Evolutionary conservation across 352 stramenopile genomes (phyloP).

Genomic region (Paralagenidium karlingii): DNA sequence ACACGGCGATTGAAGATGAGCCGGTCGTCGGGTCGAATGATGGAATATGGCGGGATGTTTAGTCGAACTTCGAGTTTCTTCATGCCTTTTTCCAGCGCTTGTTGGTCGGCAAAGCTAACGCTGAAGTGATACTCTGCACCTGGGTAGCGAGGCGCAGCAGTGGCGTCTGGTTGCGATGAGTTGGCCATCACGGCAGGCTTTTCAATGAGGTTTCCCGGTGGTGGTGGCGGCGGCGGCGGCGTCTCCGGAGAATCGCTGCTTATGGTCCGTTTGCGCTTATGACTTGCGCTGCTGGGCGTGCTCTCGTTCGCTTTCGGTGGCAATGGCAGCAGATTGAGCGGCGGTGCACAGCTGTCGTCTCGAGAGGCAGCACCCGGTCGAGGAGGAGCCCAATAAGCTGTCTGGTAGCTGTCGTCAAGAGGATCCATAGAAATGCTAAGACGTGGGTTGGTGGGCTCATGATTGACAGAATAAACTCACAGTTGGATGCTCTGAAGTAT

Average conservation of each 20-base stretch:
- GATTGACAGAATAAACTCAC: slow-evolving; percentile 10
- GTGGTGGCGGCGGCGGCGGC: no score
- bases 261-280: slow-evolving; percentile 5
- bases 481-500: slow-evolving; percentile 46
- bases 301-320: background rate
- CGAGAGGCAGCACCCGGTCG: background rate
- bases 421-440: background rate
- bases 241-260: slow-evolving; percentile 3
- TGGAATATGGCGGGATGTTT: slow-evolving; percentile 50
- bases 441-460: background rate
- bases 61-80: slow-evolving; percentile 62
- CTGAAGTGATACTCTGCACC: slow-evolving; percentile 49
- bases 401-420: background rate
- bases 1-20: slow-evolving; percentile 47
- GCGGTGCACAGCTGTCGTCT: slow-evolving; percentile 1
- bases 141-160: no score
- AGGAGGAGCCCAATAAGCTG: background rate
- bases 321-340: background rate
- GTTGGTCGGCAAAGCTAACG: slow-evolving; percentile 20
- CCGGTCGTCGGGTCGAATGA: slow-evolving; percentile 51
- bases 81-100: slow-evolving; percentile 24
- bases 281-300: slow-evolving; percentile 2
- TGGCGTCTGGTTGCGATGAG: no score
- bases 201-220: no score
- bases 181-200: no score